Percentiles rank a stretch among this genome's conserved stretches.
phyloP scores from a whole-genome alignment of 2,329 filamentous ascomycete species.

The Mariannaea sp. region DNA sequence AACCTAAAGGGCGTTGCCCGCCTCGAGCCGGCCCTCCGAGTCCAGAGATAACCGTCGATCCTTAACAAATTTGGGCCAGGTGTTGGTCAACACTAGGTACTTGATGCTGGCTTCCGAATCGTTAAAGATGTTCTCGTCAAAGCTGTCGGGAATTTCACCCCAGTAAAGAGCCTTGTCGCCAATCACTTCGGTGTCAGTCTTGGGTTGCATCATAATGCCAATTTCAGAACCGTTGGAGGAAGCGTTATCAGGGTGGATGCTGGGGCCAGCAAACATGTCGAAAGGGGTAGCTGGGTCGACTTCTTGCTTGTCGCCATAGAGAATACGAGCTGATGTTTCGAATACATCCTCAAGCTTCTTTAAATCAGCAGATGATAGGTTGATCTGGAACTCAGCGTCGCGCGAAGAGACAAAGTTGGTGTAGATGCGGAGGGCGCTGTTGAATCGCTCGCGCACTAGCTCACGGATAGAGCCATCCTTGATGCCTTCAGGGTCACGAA shows the following conservation, averaged over 20 bases:
- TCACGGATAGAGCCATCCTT: constrained; percentile 35
- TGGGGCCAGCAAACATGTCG: constrained; percentile 38
- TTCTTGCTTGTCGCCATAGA: constrained; percentile 47
- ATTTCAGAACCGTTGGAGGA: constrained; percentile 32
- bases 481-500: constrained; percentile 31
- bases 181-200: constrained; percentile 25
- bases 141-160: constrained; percentile 55
- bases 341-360: constrained; percentile 61
- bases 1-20: constrained; percentile 19
- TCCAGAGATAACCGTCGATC: constrained; percentile 46
- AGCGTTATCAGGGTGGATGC: constrained; percentile 27
- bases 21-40: constrained; percentile 32
- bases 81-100: constrained; percentile 71
- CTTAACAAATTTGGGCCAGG: constrained; percentile 66
- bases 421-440: constrained; percentile 57
- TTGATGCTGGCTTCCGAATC: constrained; percentile 65
- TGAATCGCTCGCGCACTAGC: constrained; percentile 56
- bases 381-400: constrained; percentile 67
- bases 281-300: constrained; percentile 53
- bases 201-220: constrained; percentile 27
- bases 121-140: constrained; percentile 62
- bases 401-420: constrained; percentile 36
- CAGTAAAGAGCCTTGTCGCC: constrained; percentile 41
- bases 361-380: constrained; percentile 63
- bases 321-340: constrained; percentile 54